Evolutionary conservation across 208 protist genomes (phyloP).

Genomic region (Leishmania turanica): DNA sequence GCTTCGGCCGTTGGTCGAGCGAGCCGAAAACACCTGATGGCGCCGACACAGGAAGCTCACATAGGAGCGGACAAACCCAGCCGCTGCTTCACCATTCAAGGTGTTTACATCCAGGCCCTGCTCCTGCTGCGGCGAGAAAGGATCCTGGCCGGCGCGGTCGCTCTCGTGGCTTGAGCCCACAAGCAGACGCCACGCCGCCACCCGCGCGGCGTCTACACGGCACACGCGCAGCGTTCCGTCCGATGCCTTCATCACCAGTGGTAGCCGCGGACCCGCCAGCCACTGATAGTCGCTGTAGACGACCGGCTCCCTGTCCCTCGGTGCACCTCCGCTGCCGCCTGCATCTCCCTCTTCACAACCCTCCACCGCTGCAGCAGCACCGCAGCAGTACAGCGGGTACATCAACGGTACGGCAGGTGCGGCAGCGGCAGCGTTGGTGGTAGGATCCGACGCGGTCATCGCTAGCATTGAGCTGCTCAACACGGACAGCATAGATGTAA

Average conservation of each 20-base stretch:
- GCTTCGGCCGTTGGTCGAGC: not conserved
- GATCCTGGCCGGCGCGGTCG: not conserved
- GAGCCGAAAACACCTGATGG: not conserved
- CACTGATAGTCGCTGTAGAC: conserved; percentile 15
- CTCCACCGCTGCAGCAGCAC: not conserved
- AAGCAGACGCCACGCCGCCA: conserved; percentile 27
- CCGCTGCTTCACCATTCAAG: not conserved
- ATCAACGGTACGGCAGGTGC: conserved; percentile 4
- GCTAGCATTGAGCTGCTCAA: conserved; percentile 14
- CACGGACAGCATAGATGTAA: conserved; percentile 21
- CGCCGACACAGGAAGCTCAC: conserved; percentile 11
- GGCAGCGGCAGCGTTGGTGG: not conserved
- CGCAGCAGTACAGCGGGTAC: conserved; percentile 22
- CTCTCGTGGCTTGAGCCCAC: not conserved
- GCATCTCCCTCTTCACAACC: too few relatives aligned
- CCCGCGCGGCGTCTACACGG: conserved; percentile 3
- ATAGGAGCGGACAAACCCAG: conserved; percentile 2
- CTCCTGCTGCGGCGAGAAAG: not conserved
- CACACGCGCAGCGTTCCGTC: conserved; percentile 19
- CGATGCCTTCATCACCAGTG: conserved; percentile 4
- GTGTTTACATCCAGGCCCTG: not conserved
- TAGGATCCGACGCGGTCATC: conserved; percentile 2
- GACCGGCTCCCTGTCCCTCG: not conserved
- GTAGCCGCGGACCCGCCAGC: conserved; percentile 8
- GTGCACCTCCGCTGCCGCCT: not conserved